Conservation (phyloP, 2,329 filamentous ascomycete species). For the Penicillium sp. region DNA sequence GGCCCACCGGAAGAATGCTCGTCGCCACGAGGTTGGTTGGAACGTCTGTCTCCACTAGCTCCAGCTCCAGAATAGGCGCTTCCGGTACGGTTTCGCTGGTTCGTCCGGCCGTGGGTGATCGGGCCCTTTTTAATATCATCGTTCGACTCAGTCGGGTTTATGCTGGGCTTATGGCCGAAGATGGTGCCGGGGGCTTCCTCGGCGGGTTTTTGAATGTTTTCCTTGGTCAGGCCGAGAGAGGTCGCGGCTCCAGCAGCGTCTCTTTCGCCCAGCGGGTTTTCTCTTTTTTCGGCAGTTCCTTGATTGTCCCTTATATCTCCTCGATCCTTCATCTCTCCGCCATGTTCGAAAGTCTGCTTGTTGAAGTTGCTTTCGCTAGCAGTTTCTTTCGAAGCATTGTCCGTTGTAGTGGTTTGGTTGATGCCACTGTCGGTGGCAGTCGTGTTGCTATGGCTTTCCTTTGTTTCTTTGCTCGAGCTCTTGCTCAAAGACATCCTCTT, state of each 20-base stretch:
- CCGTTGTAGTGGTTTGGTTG: neutral
- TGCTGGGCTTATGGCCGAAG: slow-evolving; percentile 5
- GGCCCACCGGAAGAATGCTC: too few species aligned
- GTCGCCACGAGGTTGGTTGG: neutral
- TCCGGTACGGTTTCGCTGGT: slow-evolving; percentile 7
- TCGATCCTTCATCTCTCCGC: slow-evolving; percentile 8
- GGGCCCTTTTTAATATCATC: slow-evolving; percentile 23
- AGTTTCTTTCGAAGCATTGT: neutral
- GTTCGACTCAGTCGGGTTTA: slow-evolving; percentile 9
- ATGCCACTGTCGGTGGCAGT: neutral
- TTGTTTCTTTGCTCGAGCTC: neutral
- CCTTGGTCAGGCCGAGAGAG: slow-evolving; percentile 6
- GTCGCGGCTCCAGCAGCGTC: slow-evolving; percentile 1
- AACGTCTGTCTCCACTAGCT: slow-evolving; percentile 1
- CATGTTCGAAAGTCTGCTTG: slow-evolving; percentile 7
- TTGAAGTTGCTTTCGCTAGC: slow-evolving; percentile 1
- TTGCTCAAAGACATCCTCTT: slow-evolving; percentile 14
- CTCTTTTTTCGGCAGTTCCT: slow-evolving; percentile 10
- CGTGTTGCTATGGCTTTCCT: slow-evolving; percentile 5
- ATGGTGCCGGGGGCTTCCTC: slow-evolving; percentile 6
- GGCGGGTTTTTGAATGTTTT: slow-evolving; percentile 2
- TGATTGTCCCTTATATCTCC: slow-evolving; percentile 10
- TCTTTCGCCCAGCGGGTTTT: slow-evolving; percentile 5
- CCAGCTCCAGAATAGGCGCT: slow-evolving; percentile 3
- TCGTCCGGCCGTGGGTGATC: slow-evolving; percentile 10